Evolutionary conservation across 2,329 filamentous ascomycete species (phyloP).

Genomic region (Sphaceloma murrayae): DNA sequence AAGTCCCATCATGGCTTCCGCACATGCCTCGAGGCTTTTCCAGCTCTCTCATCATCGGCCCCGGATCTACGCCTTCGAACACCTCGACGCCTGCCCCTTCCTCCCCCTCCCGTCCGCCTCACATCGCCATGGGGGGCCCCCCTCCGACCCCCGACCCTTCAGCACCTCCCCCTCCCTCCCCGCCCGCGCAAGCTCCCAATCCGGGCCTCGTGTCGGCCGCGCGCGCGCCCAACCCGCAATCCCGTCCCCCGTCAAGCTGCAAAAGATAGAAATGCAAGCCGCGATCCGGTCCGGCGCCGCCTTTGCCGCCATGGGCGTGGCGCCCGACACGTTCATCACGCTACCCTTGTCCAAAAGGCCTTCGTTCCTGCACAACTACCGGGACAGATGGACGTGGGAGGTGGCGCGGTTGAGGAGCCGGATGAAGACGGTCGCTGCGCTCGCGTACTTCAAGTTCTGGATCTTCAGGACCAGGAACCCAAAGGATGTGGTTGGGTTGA

Average conservation of each 20-base stretch:
- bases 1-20: slow-evolving; percentile 2
- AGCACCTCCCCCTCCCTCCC: slow-evolving; percentile 1
- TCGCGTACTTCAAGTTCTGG: slow-evolving; percentile 9
- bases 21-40: neutral
- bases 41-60: neutral
- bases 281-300: slow-evolving; percentile 21
- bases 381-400: slow-evolving; percentile 18
- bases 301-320: slow-evolving; percentile 36
- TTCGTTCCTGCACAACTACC: slow-evolving; percentile 17
- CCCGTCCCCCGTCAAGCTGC: neutral
- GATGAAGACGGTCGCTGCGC: neutral
- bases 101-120: neutral
- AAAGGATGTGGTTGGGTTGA: slow-evolving; percentile 25
- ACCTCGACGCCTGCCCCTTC: neutral
- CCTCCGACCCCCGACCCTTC: neutral
- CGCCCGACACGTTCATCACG: slow-evolving; percentile 31
- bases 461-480: slow-evolving; percentile 4
- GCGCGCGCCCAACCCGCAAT: neutral
- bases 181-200: slow-evolving; percentile 4
- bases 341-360: slow-evolving; percentile 24
- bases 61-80: neutral
- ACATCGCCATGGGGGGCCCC: neutral
- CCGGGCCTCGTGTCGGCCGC: neutral
- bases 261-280: slow-evolving; percentile 1
- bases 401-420: slow-evolving; percentile 10